Evolutionary conservation across 176 grass and related monocot species (phyloP), one percentile per base, ranked within the genome.

Genomic region (Chloris gayana): DNA sequence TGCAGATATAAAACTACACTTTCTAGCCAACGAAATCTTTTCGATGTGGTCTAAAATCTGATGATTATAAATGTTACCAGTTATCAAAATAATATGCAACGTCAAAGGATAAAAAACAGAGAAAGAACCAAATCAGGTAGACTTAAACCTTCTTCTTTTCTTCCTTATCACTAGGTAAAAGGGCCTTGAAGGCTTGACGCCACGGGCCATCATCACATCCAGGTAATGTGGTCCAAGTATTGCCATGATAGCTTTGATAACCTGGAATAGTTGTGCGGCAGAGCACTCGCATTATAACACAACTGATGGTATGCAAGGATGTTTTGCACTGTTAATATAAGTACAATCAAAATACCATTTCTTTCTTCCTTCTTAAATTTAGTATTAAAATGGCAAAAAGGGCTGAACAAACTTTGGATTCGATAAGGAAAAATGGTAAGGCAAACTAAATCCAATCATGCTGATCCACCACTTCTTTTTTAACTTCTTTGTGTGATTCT

Each of bases 231-330:
- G 89, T 92, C 65, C 68, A 53, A 98, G 85, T 91, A 98, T 89
- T 83, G 92, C 89, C 80, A 98, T 85, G 79, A 94, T 92, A 74
- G 89, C 81, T 87, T 98, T 94, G 87, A 94, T 92, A 74, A 91
- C 84, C 95, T 94, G 74, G 31, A 82, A 88, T 60, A 65, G 33
- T 73, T 79, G 27, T 49, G 72, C n/a, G 39, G 38, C 50, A 78
- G 78, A 83, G 47, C 47, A 78, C 61, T 79, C n/a, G 29, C 32
- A 56, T 72, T 67, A n/a, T 63, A 42, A 53, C n/a, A 67, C 9
- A 78, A 66, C n/a, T 57, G 27, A 83, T 57, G 73, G 46, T 22
- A 37, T 22, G 14, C 51, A 74, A n/a, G 67, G 24, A 50, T 24
- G 13, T 14, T 74, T 59, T 39, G 22, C 7, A n/a, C 18, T 59